Evolutionary conservation across 257 asterid genomes (phyloP), one percentile per base, ranked within the genome.

Genomic region (Capsicum pubescens): DNA sequence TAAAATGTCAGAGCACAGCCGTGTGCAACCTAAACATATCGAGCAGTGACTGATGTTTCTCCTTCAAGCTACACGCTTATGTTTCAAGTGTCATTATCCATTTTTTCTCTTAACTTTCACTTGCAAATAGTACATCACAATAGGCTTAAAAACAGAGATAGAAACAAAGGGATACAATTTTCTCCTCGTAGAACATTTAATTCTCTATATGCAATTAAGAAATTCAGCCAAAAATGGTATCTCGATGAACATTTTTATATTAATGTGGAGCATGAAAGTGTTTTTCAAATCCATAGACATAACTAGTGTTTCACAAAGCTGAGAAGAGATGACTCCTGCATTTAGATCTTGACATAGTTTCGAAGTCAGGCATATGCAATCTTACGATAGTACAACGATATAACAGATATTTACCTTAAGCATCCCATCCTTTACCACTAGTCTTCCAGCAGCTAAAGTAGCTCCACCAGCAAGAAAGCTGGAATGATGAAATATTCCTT

Each of bases 401-500:
- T 10, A 54, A 67, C 48, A 44, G 26, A 26, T 74, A 78, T 15
- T 80, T 90, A 97, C 98, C 98, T 93, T 85, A 67, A 93, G 97
- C 79, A 87, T 84, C 76, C 99, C 99, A 80, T 91, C 90, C 70
- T 87, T 89, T 82, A 89, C 98, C 80, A 59, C 87, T 74, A 96
- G 93, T 89, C 98, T 94, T 85, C 99, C 99, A 80, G 99, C 97
- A 88, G 99, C 98, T 85, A 93, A 84, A 78, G 95, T 94, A 82
- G 92, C 97, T 19, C 98, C 99, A 78, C 99, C 99, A 26, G 99
- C 99, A 9, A 96, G 97, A 87, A 96, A 96, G 84, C 98, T 96
- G 79, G 99, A 96, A 91, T 96, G 99, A 88, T 96, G 98, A 87
- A 96, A 96, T 67, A 48, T 52, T 52, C 98, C 99, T 88, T 95